Evolutionary conservation across 1,284 basidiomycete species (phyloP), one percentile per base, ranked within the genome.

Genomic region (Phaffia rhodozyma): DNA sequence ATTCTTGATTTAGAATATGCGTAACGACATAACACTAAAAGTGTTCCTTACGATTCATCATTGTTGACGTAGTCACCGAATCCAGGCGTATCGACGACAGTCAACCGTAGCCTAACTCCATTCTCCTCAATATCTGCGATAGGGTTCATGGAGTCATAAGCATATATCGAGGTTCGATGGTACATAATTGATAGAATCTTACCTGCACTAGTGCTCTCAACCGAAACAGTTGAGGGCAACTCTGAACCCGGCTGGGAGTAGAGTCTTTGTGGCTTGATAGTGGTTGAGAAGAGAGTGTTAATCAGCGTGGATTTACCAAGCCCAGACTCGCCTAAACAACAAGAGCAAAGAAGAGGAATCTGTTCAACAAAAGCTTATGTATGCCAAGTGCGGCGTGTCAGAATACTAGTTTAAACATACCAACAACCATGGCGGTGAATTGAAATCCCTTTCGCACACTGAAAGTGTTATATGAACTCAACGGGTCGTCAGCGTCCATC

Each of bases 21-120:
- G 5, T 20, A 2, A 53, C 18, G 20, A 53, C 11, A 20, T 11
- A 53, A 53, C 6, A 18, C 9, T 53, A 38, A 50, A 27, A 18
- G 9, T 13, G 29, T n/a, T 13, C 73, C 75, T 67, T 71, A 90
- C 89, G 90, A 91, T 71, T 94, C 90, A 70, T 93, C 89, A 76
- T 97, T 97, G 82, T 97, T 96, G 74, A 97, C 91, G 76, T 92
- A 96, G 77, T 97, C 92, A 65, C 92, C 92, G 71, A 94, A 97
- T 34, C 92, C 91, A 61, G 91, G 91, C 50, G 91, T 97, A 76
- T 97, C 92, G 68, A 97, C 92, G 68, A 97, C 93, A n/a, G 91
- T 97, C 66, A 97, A 79, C 73, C 89, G 90, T 61, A 97, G 83
- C 69, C 91, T 83, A 62, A 97, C 91, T 65, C 91, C 91, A 68